Percentiles rank a stretch among this genome's conserved stretches.
Evolutionary conservation across 2,329 filamentous ascomycete species (phyloP).

Genomic region (Botryotinia convoluta): DNA sequence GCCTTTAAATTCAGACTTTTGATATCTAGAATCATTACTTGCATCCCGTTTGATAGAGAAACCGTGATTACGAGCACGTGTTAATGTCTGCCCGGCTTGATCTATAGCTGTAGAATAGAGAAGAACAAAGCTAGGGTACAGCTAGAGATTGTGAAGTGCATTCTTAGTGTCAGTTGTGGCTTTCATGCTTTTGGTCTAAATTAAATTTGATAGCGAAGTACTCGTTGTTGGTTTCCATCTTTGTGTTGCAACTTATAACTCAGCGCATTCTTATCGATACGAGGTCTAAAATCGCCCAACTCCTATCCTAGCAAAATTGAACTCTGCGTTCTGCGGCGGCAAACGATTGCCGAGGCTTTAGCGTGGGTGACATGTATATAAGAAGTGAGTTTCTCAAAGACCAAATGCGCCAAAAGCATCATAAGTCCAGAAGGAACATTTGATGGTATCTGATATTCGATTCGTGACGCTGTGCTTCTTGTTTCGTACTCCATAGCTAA

Average conservation of each 20-base stretch:
- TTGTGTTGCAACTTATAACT: neutral
- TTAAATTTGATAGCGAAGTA: neutral
- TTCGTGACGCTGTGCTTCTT: neutral
- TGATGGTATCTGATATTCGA: neutral
- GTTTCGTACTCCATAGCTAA: neutral
- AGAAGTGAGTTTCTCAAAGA: neutral
- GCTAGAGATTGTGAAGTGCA: neutral
- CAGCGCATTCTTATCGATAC: too few species aligned
- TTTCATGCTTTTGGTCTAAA: neutral
- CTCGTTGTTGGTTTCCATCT: neutral
- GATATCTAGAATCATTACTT: neutral
- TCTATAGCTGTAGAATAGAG: neutral
- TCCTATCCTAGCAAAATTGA: too few species aligned
- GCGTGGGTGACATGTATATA: neutral
- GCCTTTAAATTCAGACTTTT: neutral
- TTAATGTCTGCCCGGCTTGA: neutral
- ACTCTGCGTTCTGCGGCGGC: neutral
- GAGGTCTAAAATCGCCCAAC: neutral
- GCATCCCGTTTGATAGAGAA: neutral
- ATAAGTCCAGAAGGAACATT: neutral
- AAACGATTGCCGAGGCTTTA: neutral
- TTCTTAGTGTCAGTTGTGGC: neutral
- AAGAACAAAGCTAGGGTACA: neutral
- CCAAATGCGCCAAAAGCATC: too few species aligned
- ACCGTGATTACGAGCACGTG: neutral